Evolutionary conservation across 208 protist species (phyloP), one percentile per base, ranked within the genome.

Genomic region (Leishmania major): DNA sequence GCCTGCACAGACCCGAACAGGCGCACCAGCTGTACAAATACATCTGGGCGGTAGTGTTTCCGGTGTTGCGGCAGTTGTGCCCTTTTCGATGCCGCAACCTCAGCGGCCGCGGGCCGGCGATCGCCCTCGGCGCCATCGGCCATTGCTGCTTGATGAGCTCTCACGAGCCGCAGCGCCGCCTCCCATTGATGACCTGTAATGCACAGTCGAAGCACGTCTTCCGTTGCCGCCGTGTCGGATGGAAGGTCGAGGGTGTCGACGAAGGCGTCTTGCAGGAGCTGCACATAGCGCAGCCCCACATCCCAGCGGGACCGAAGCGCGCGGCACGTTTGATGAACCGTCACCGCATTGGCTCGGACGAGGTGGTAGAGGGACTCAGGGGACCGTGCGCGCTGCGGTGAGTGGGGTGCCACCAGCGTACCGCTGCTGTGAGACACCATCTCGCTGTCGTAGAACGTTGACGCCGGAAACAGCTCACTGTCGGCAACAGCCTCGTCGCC

Each of bases 271-370:
- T 90, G 47, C 71, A 94, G 82, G 37, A 72, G 49, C 45, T 77
- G 78, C 53, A 88, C 85, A 73, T 92, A 92, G 43, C 78, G 75
- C 43, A 91, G 82, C 43, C 77, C 83, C 22, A 75, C 43, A 22
- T 69, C 74, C 47, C 80, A 81, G 10, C 74, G 67, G 10, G 72
- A 62, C 51, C 64, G 84, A 2, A 96, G 75, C 0, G 82, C 85
- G 19, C 84, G 78, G 75, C 89, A 94, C 53, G 81, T 82, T 47
- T 96, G 93, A 55, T 92, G 92, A 13, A 94, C 83, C 11, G 91
- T 92, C 11, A 96, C 89, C 37, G 83, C 79, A 75, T 94, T 96
- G 3, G 89, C 85, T 28, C 45, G 77, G 51, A 93, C 72, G 19
- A 57, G 69, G 8, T 40, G 35, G 66, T 81, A 82, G 13, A 79